phyloP scores from a whole-genome alignment of 139 green algal species.

The Picocystis salinarum region DNA sequence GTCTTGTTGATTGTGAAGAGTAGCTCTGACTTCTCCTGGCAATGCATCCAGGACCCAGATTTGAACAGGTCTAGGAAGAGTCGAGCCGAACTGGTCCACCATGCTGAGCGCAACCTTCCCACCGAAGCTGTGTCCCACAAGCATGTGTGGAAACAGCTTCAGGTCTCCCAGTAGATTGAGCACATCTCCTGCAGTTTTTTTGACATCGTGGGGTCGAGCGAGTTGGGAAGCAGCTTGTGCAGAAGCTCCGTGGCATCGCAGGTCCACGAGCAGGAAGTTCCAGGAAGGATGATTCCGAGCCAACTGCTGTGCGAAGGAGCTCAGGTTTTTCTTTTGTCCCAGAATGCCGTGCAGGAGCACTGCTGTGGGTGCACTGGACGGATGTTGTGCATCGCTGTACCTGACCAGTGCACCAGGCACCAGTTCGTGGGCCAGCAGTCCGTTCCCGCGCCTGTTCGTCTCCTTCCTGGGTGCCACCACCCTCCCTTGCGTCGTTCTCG shows the following conservation, averaged over 20 bases:
- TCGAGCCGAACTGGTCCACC: conserved; percentile 53
- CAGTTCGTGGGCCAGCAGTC: too few relatives aligned
- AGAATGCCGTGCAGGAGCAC: conserved; percentile 90
- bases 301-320: conserved; percentile 44
- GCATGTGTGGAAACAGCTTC: conserved; percentile 61
- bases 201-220: conserved; percentile 31
- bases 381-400: too few relatives aligned
- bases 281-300: conserved; percentile 50
- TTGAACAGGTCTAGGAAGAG: conserved; percentile 60
- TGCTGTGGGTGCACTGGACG: conserved; percentile 69
- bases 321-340: conserved; percentile 64
- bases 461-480: too few relatives aligned
- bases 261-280: conserved; percentile 82
- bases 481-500: too few relatives aligned
- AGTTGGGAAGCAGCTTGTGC: conserved; percentile 11
- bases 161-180: conserved; percentile 50
- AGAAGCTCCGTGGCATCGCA: conserved; percentile 76
- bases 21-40: conserved; percentile 48
- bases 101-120: conserved; percentile 77
- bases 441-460: too few relatives aligned
- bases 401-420: too few relatives aligned
- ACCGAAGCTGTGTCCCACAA: conserved; percentile 83
- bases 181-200: conserved; percentile 43
- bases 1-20: conserved; percentile 30
- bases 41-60: conserved; percentile 80